These are phyloP conservation scores for Acaromyces ingoldii DNA, from an alignment of 1,284 basidiomycete species.

Conservation along the genomic window DNA sequence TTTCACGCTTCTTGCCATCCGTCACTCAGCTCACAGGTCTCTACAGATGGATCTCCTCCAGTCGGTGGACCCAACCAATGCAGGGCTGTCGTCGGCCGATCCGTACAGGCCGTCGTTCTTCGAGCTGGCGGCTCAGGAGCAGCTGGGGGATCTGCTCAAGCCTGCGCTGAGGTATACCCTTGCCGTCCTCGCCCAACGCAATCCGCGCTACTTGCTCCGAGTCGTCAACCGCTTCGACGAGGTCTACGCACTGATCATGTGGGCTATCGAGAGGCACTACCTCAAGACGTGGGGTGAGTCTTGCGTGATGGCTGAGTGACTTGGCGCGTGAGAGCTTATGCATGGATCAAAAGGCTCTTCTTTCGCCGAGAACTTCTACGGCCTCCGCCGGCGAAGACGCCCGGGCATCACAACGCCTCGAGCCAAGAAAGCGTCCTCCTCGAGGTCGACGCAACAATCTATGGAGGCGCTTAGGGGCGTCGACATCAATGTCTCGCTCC, in stretches of 20 bases:
- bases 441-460: neutral
- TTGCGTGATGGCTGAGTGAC: conserved; percentile 7
- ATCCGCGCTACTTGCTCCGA: conserved; percentile 85
- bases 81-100: conserved; percentile 16
- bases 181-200: conserved; percentile 83
- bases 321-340: neutral
- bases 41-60: conserved; percentile 13
- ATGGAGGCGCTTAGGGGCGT: conserved; percentile 21
- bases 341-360: conserved; percentile 58
- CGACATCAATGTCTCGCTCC: conserved; percentile 20
- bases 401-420: conserved; percentile 54
- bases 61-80: conserved; percentile 8
- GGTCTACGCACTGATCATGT: conserved; percentile 81
- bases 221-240: conserved; percentile 94
- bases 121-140: conserved; percentile 91
- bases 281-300: conserved; percentile 67
- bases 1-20: too few relatives aligned
- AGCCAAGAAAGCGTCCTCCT: neutral
- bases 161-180: conserved; percentile 93
- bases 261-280: conserved; percentile 85
- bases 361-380: conserved; percentile 90
- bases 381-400: conserved; percentile 69
- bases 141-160: conserved; percentile 83
- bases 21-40: too few relatives aligned
- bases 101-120: conserved; percentile 79